Conservation (phyloP, 2,329 filamentous ascomycete species). For the Botrytis fragariae region DNA sequence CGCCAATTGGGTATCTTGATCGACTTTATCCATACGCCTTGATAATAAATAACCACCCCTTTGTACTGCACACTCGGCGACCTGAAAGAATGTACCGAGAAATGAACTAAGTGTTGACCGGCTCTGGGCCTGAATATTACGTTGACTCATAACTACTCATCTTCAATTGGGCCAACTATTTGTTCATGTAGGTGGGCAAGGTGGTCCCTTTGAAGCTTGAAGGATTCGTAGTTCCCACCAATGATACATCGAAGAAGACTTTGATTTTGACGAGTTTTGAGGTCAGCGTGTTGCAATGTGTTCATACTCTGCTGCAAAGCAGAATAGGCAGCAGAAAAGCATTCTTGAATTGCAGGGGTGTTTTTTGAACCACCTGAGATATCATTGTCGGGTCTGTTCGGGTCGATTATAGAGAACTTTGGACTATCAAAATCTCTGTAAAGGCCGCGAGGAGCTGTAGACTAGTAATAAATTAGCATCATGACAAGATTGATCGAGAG, state of each 20-base stretch:
- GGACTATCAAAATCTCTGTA: conserved; percentile 53
- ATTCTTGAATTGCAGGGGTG: conserved; percentile 62
- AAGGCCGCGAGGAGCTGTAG: conserved; percentile 38
- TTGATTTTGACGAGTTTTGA: conserved; percentile 32
- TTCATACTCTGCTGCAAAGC: conserved; percentile 58
- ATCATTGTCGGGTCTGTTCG: conserved; percentile 81
- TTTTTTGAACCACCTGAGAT: conserved; percentile 83
- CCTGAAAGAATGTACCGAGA: background rate
- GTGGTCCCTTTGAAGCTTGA: conserved; percentile 64
- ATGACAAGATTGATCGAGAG: background rate
- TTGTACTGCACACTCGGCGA: conserved; percentile 11
- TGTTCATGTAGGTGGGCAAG: conserved; percentile 36
- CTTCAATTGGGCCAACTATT: conserved; percentile 29
- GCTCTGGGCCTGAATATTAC: background rate
- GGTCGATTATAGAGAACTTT: conserved; percentile 85
- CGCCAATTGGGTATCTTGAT: conserved; percentile 18
- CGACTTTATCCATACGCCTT: conserved; percentile 15
- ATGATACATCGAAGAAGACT: conserved; percentile 68
- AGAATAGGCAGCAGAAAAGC: conserved; percentile 65
- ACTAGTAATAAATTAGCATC: conserved; percentile 22
- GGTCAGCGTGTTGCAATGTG: conserved; percentile 42
- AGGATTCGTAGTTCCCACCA: conserved; percentile 75
- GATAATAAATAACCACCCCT: conserved; percentile 1
- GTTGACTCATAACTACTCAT: conserved; percentile 11
- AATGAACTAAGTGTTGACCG: background rate